phyloP scores from a whole-genome alignment of 129 eudicot genomes.

The Chrysanthemum makinoi region DNA sequence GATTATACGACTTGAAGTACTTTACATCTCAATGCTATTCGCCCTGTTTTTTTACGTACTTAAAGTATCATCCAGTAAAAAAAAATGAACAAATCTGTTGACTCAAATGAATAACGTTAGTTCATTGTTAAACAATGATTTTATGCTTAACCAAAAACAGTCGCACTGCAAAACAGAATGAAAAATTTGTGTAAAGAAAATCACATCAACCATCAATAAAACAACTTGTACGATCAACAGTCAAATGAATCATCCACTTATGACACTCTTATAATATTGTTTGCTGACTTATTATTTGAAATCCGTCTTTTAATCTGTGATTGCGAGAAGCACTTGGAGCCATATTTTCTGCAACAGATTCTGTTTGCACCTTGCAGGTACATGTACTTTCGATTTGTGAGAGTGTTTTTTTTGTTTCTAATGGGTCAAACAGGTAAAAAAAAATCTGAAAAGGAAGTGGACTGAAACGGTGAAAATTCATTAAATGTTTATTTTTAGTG shows the following conservation, averaged over 20 bases:
- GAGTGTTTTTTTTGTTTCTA: not conserved
- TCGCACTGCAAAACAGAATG: too few relatives aligned
- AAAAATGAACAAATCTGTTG: too few relatives aligned
- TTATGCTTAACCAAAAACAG: too few relatives aligned
- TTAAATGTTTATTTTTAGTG: not conserved
- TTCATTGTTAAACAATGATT: too few relatives aligned
- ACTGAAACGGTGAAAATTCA: not conserved
- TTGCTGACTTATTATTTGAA: not conserved
- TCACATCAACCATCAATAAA: too few relatives aligned
- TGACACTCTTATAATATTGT: not conserved
- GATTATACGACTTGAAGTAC: too few relatives aligned
- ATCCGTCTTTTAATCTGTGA: not conserved
- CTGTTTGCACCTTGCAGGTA: slow-evolving; percentile 94
- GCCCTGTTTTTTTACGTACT: too few relatives aligned
- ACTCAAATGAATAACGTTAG: too few relatives aligned
- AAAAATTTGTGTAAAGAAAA: not conserved
- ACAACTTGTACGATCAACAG: too few relatives aligned
- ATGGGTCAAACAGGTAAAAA: not conserved
- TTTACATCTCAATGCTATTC: too few relatives aligned
- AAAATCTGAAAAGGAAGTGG: not conserved
- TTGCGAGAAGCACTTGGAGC: slow-evolving; percentile 77
- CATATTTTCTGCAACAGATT: slow-evolving; percentile 91
- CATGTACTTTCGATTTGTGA: slow-evolving; percentile 2
- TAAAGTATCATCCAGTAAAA: too few relatives aligned
- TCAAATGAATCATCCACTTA: too few relatives aligned